Evolutionary conservation across 2,329 filamentous ascomycete species (phyloP).

Genomic region (Colletotrichum caudatum): DNA sequence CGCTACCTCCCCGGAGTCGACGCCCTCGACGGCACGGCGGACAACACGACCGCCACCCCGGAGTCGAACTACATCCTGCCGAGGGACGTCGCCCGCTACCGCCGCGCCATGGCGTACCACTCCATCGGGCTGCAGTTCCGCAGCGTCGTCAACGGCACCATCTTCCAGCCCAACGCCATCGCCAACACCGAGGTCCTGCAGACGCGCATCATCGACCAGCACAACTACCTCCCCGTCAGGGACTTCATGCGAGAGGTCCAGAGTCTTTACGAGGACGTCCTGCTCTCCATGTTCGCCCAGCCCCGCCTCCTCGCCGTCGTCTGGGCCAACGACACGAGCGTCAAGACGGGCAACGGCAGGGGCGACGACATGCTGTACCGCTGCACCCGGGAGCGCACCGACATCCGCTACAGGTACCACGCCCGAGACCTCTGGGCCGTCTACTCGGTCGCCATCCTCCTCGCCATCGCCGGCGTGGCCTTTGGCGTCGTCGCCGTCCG

Average conservation of each 20-base stretch:
- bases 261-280: constrained; percentile 51
- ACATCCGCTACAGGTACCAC: constrained; percentile 48
- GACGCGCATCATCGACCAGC: constrained; percentile 54
- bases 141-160: constrained; percentile 48
- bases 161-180: constrained; percentile 45
- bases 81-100: constrained; percentile 45
- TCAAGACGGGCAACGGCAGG: constrained; percentile 42
- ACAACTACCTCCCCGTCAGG: constrained; percentile 46
- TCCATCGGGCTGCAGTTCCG: constrained; percentile 49
- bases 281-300: constrained; percentile 51
- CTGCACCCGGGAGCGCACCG: constrained; percentile 47
- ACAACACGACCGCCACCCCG: constrained; percentile 49
- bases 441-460: constrained; percentile 49
- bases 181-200: constrained; percentile 51
- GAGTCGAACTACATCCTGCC: constrained; percentile 47
- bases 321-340: constrained; percentile 47
- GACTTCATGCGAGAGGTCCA: constrained; percentile 47
- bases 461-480: constrained; percentile 47
- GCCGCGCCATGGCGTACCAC: constrained; percentile 50
- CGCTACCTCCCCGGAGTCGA: constrained; percentile 43
- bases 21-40: constrained; percentile 50
- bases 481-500: constrained; percentile 49
- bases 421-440: constrained; percentile 51
- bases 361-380: constrained; percentile 46
- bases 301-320: constrained; percentile 51